Conservation (phyloP, 2,329 filamentous ascomycete species). For the Alternaria burnsii region DNA sequence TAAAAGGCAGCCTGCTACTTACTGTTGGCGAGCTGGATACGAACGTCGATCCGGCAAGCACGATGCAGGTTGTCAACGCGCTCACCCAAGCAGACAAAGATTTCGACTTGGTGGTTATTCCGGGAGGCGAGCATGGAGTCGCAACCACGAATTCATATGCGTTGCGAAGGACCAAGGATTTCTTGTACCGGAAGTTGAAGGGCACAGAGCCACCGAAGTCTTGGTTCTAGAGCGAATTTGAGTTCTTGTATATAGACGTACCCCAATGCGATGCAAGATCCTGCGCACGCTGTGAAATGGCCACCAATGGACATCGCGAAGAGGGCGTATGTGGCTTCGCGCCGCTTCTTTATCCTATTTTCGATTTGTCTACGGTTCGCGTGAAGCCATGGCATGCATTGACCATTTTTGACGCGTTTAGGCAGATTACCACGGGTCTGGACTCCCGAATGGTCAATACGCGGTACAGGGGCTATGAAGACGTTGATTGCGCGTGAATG, state of each 20-base stretch:
- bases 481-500: too few relatives aligned
- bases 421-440: too few relatives aligned
- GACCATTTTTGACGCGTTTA: too few relatives aligned
- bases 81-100: conserved; percentile 31
- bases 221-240: neutral
- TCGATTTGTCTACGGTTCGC: neutral
- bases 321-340: neutral
- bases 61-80: conserved; percentile 39
- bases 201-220: neutral
- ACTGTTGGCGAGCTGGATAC: conserved; percentile 46
- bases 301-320: neutral
- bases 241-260: neutral
- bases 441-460: neutral
- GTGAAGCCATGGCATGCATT: too few relatives aligned
- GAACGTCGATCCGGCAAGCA: conserved; percentile 42
- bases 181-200: neutral
- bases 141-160: neutral
- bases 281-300: rapidly evolving
- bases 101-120: conserved; percentile 33
- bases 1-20: conserved; percentile 28
- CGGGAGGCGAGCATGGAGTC: conserved; percentile 30
- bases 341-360: neutral
- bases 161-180: neutral
- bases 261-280: neutral
- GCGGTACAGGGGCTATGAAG: too few relatives aligned